Conservation (phyloP, 371 early-diverging fungal species). For the Rozella allomycis region DNA sequence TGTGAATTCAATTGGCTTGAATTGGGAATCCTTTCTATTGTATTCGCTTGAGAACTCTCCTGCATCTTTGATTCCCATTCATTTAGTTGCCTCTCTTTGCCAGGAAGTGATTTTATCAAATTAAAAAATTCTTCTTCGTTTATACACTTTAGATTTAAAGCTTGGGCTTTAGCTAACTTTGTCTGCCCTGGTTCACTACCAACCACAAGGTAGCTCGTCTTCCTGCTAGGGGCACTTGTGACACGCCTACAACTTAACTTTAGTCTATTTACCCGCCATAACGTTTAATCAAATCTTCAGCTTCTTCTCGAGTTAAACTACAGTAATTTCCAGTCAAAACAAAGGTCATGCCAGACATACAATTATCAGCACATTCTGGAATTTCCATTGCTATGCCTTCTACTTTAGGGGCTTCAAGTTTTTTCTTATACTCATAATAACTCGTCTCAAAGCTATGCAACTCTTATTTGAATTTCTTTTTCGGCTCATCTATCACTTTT, state of each 20-base stretch:
- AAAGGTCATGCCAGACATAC: conserved; percentile 45
- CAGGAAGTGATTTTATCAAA: conserved; percentile 29
- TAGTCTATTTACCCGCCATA: conserved; percentile 48
- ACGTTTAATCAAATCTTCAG: conserved; percentile 58
- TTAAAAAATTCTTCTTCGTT: conserved; percentile 76
- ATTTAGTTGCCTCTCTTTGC: background rate
- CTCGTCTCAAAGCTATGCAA: no score
- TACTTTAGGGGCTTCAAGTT: no score
- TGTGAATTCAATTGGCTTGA: background rate
- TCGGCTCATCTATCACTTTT: no score
- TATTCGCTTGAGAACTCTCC: no score
- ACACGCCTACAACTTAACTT: conserved; percentile 33
- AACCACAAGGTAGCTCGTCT: conserved; percentile 71
- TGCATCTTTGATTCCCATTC: no score
- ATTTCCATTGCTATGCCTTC: conserved; percentile 3
- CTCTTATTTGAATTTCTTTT: no score
- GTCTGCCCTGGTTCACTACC: conserved; percentile 83
- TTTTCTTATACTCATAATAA: background rate
- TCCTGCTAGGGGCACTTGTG: conserved; percentile 58
- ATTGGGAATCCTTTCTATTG: no score
- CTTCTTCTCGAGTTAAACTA: conserved; percentile 49
- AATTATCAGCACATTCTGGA: conserved; percentile 4
- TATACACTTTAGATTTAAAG: conserved; percentile 42
- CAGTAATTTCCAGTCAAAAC: conserved; percentile 79
- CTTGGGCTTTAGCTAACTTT: conserved; percentile 68